Evolutionary conservation across 129 eudicot species (phyloP).

Genomic region (Gnaphalium uliginosum): DNA sequence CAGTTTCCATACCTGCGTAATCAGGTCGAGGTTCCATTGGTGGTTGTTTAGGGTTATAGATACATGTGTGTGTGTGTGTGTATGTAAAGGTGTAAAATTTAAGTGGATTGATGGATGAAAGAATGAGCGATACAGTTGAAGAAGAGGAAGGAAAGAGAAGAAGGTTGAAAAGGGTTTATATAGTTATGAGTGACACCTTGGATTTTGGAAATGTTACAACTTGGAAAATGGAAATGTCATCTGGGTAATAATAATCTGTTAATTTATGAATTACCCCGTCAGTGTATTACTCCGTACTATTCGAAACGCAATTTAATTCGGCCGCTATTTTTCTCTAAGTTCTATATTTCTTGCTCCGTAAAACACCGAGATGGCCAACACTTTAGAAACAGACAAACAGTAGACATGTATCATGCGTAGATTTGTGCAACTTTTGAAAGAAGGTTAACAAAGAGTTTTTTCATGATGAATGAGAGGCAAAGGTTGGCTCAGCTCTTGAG

Average conservation of each 20-base stretch:
- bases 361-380: too few relatives aligned
- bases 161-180: slow-evolving; percentile 33
- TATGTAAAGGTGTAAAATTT: slow-evolving; percentile 8
- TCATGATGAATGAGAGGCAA: slow-evolving; percentile 44
- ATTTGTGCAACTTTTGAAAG: not conserved
- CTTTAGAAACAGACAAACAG: too few relatives aligned
- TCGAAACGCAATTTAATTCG: too few relatives aligned
- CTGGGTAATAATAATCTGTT: too few relatives aligned
- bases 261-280: too few relatives aligned
- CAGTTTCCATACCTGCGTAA: slow-evolving; percentile 56
- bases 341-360: too few relatives aligned
- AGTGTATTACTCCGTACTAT: too few relatives aligned
- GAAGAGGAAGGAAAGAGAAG: slow-evolving; percentile 19
- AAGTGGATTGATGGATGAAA: slow-evolving; percentile 10
- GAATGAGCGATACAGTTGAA: slow-evolving; percentile 22
- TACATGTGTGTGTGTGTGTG: slow-evolving; percentile 25
- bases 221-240: not conserved
- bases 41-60: slow-evolving; percentile 28
- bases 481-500: slow-evolving; percentile 54
- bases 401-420: not conserved
- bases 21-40: slow-evolving; percentile 20
- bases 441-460: slow-evolving; percentile 12
- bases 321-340: too few relatives aligned
- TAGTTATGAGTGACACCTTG: slow-evolving; percentile 13
- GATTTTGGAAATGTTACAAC: not conserved